Evolutionary conservation across 2,329 filamentous ascomycete genomes (phyloP).

Genomic region (Phoma sp.): DNA sequence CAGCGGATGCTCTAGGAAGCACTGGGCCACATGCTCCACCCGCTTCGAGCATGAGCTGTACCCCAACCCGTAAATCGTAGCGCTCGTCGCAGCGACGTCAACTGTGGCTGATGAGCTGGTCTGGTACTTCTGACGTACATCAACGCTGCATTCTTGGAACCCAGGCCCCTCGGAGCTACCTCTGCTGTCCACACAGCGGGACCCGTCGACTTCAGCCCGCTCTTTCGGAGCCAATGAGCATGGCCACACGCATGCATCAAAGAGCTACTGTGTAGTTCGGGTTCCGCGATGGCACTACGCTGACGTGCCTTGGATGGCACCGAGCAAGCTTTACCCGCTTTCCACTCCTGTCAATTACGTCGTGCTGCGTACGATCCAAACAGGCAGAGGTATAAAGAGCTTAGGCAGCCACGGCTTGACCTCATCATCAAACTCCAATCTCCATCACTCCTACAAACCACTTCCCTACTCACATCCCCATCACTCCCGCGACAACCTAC

Average conservation of each 20-base stretch:
- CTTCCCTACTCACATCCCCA: neutral
- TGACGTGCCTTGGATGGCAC: conserved; percentile 5
- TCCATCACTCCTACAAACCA: neutral
- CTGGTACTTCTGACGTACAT: conserved; percentile 25
- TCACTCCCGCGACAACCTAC: conserved; percentile 3
- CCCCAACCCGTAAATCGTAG: conserved; percentile 24
- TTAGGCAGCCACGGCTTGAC: conserved; percentile 9
- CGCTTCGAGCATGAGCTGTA: conserved; percentile 6
- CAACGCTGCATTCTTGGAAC: conserved; percentile 8
- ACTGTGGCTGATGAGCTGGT: conserved; percentile 20
- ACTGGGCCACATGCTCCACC: conserved; percentile 10
- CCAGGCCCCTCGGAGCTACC: conserved; percentile 7
- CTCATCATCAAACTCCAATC: conserved; percentile 19
- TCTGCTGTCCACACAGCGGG: conserved; percentile 10
- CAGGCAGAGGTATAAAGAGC: conserved; percentile 29
- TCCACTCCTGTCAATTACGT: conserved; percentile 31
- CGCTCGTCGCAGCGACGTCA: conserved; percentile 11
- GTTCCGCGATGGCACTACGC: conserved; percentile 4
- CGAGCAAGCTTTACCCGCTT: conserved; percentile 6
- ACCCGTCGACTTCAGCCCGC: conserved; percentile 8
- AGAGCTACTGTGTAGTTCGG: neutral
- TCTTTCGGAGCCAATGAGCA: conserved; percentile 9
- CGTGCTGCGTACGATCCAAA: conserved; percentile 20
- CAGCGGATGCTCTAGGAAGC: conserved; percentile 7
- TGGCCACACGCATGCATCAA: conserved; percentile 5